A percentile compares a stretch with the other conserved stretches of the same genome.
phyloP scores from a whole-genome alignment of 1,284 basidiomycete genomes.

The Cutaneotrichosporon sp. region DNA sequence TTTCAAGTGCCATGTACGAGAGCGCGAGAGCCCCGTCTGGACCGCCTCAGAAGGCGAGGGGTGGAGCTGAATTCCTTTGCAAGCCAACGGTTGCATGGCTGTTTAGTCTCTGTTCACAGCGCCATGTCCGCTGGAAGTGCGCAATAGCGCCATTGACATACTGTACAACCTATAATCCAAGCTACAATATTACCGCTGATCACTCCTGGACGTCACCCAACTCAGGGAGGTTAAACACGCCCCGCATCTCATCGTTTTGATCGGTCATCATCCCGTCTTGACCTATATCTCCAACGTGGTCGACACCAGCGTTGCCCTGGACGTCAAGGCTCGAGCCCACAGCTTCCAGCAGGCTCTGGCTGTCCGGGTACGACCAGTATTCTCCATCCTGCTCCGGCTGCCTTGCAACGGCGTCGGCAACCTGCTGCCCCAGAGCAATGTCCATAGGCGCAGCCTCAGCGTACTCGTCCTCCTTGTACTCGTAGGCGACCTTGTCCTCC shows the following conservation, averaged over 20 bases:
- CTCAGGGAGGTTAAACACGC: conserved; percentile 16
- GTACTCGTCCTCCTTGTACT: background rate
- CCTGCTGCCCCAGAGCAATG: conserved; percentile 15
- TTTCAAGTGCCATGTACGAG: background rate
- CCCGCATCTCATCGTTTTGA: conserved; percentile 6
- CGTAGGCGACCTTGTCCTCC: conserved; percentile 3
- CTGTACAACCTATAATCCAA: background rate
- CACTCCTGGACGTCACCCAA: conserved; percentile 1
- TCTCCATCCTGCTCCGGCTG: conserved; percentile 16
- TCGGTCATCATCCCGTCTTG: conserved; percentile 4
- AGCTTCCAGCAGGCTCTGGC: conserved; percentile 34
- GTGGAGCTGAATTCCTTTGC: too few species aligned
- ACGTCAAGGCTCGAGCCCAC: conserved; percentile 17
- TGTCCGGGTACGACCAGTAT: conserved; percentile 30
- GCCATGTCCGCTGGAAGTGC: too few species aligned
- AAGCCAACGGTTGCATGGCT: too few species aligned
- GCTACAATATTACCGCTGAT: conserved; percentile 4
- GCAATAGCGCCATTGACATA: too few species aligned
- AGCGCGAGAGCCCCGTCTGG: too few species aligned
- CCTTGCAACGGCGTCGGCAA: conserved; percentile 15
- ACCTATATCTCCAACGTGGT: background rate
- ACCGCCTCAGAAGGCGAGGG: too few species aligned
- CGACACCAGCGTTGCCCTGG: background rate
- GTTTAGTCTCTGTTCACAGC: too few species aligned
- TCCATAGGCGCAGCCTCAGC: background rate